Evolutionary conservation across 2,329 filamentous ascomycete species (phyloP).

Genomic region (Pseudogymnoascus sp.): DNA sequence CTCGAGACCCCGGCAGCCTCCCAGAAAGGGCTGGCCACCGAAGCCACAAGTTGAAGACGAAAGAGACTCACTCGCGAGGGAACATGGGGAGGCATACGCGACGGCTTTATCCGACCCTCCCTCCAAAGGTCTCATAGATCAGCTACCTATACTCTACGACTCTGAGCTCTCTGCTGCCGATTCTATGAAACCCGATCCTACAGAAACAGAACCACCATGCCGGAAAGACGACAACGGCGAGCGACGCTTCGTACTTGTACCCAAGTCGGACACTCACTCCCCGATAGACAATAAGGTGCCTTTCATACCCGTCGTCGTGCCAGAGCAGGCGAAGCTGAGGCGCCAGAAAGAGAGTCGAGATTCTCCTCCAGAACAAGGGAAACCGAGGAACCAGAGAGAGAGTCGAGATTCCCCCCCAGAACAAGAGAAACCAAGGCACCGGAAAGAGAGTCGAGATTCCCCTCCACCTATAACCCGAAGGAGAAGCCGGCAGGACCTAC

Average conservation of each 20-base stretch:
- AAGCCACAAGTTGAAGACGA: conserved; percentile 64
- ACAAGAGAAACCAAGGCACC: neutral
- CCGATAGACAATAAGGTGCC: conserved; percentile 13
- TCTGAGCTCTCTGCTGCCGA: conserved; percentile 35
- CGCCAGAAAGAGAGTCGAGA: neutral
- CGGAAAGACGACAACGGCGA: conserved; percentile 35
- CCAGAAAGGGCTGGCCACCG: conserved; percentile 39
- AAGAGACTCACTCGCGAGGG: conserved; percentile 50
- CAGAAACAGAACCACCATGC: conserved; percentile 38
- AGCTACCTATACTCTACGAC: conserved; percentile 58
- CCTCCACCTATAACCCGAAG: conserved; percentile 12
- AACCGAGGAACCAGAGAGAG: conserved; percentile 9
- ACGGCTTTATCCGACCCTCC: conserved; percentile 46
- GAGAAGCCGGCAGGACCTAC: conserved; percentile 26
- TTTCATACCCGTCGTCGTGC: neutral
- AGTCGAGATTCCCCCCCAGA: neutral
- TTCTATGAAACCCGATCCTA: neutral
- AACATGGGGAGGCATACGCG: conserved; percentile 33
- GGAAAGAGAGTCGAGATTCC: neutral
- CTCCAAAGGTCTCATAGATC: conserved; percentile 57
- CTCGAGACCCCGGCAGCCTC: conserved; percentile 9
- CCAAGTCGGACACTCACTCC: conserved; percentile 21
- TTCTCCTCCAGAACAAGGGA: neutral
- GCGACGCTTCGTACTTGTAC: conserved; percentile 55
- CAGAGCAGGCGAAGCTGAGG: conserved; percentile 10